Percentiles rank a stretch among this genome's conserved stretches.
Evolutionary conservation across 345 rosid species (phyloP).

Genomic region (Streptanthus diversifolius): DNA sequence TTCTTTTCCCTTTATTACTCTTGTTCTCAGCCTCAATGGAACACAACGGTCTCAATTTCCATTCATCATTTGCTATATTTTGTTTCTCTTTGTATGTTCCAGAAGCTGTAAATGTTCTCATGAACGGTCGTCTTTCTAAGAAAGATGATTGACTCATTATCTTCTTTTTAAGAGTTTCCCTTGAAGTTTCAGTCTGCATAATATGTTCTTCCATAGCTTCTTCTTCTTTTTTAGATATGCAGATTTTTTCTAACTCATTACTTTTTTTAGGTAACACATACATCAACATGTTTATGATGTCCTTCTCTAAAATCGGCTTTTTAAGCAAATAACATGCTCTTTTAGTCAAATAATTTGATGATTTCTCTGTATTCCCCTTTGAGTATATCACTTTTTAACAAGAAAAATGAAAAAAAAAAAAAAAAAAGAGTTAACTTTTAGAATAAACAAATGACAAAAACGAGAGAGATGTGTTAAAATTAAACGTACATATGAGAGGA

Average conservation of each 20-base stretch:
- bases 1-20: not conserved
- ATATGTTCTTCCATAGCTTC: not conserved
- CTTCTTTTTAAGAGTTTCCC: not conserved
- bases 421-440: not conserved
- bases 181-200: not conserved
- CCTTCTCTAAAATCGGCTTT: constrained; percentile 38
- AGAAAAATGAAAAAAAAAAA: not conserved
- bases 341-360: constrained; percentile 20
- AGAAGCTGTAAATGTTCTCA: not conserved
- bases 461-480: too few relatives aligned
- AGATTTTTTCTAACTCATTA: not conserved
- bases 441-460: not conserved
- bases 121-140: not conserved
- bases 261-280: constrained; percentile 14
- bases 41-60: not conserved
- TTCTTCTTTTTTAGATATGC: not conserved
- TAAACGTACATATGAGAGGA: constrained; percentile 28
- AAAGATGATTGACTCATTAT: not conserved
- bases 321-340: constrained; percentile 33
- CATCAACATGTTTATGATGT: constrained; percentile 48
- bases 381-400: constrained; percentile 40
- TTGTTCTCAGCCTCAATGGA: not conserved
- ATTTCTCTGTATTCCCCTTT: not conserved
- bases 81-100: not conserved
- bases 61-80: not conserved